Evolutionary conservation across 768 basidiomycete species (phyloP), one percentile per base, ranked within the genome.

Genomic region (Kwoniella sp.): DNA sequence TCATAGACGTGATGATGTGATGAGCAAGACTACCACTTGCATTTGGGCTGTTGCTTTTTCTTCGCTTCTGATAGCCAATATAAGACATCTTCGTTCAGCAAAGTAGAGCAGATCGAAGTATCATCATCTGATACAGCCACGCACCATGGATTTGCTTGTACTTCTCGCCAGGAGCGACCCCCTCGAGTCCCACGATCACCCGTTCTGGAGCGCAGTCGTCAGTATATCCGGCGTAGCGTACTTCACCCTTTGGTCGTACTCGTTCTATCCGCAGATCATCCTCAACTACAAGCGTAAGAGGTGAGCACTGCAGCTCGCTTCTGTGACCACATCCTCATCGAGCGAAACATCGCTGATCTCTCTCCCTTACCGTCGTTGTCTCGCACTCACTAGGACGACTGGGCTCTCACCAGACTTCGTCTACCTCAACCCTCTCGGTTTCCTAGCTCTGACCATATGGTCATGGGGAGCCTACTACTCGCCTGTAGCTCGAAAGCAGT

Each of bases 181-280:
- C 29, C 11, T 50, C 17, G 29, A 15, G 3, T 12, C 1, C 50
- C 22, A 59, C 23, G 26, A 38, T 17, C 63, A 65, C 30, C 63
- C 56, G 15, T 41, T 58, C 52, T 67, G 54, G 65, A 53, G 61
- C 22, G 41, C 47, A 9, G 41, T 72, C 26, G 68, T 69, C 20
- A 38, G 54, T 13, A 13, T 70, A 37, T 62, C 59, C 23, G 82
- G 82, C 0, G 66, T 79, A 38, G 63, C 65, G 22, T 81, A 81
- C 69, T 81, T 81, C 22, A 25, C 68, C 9, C 78, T 79, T 7
- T 82, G 82, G 82, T 79, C 78, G 22, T 28, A 73, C 13, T 79
- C 77, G 30, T 83, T 83, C 73, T 83, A 82, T 57, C 82, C 82
- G 22, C 82, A 83, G 60, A 65, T 82, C 29, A 41, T 81, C 22